phyloP scores from a whole-genome alignment of 805 yeast species.

The Candida hispaniensis region DNA sequence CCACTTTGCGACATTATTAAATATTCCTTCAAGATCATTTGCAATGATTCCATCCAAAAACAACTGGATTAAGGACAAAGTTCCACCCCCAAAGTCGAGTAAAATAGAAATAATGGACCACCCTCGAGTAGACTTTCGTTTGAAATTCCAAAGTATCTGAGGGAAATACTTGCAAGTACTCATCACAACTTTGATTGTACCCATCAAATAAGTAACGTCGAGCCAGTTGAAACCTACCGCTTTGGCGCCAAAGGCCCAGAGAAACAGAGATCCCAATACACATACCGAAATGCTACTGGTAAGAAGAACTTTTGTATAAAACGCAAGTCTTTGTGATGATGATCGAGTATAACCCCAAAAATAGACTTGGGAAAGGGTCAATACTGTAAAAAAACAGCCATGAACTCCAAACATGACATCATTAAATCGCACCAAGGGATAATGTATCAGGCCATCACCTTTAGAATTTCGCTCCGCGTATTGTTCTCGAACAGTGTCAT shows the following conservation, averaged over 20 bases:
- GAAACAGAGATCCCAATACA: constrained; percentile 21
- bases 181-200: constrained; percentile 36
- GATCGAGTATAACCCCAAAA: constrained; percentile 31
- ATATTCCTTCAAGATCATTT: constrained; percentile 27
- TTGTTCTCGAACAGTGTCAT: constrained; percentile 28
- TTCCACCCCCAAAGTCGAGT: constrained; percentile 37
- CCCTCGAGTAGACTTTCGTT: constrained; percentile 38
- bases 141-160: constrained; percentile 35
- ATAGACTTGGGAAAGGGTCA: constrained; percentile 32
- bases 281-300: constrained; percentile 20
- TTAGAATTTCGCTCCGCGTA: constrained; percentile 27
- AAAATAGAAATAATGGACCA: constrained; percentile 34
- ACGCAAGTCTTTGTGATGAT: constrained; percentile 25
- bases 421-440: constrained; percentile 35
- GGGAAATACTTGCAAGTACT: constrained; percentile 41
- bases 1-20: constrained; percentile 37
- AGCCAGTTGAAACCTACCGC: constrained; percentile 22
- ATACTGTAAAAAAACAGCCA: constrained; percentile 32
- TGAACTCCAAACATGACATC: constrained; percentile 39
- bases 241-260: constrained; percentile 3
- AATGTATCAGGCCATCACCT: constrained; percentile 11
- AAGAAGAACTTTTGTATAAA: constrained; percentile 22
- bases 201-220: constrained; percentile 34
- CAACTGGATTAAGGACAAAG: constrained; percentile 34
- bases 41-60: constrained; percentile 32